Base-by-base conservation (phyloP, 352 stramenopile genomes). In the Phytophthora pinifolia region DNA sequence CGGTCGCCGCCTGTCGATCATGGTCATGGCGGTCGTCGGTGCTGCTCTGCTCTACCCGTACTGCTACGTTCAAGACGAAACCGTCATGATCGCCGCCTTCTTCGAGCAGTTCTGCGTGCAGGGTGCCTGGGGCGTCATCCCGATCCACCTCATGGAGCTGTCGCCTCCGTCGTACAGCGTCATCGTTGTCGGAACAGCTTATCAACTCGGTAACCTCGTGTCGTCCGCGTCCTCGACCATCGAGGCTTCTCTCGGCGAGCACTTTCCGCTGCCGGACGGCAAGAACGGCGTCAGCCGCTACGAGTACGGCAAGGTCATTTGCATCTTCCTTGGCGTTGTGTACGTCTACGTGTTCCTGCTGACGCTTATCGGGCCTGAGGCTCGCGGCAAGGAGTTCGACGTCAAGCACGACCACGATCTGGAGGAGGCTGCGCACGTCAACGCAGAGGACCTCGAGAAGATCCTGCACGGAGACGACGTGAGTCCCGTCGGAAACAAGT, bases 171-270 rank as follows among this genome's bases (percentile, higher is more conserved):
- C 69, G 1, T 85, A 82, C 66, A 70, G 53, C 29, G 65, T 72
- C 0, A 76, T 85, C 29, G 44, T 85, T 30, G 63, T 76, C 10
- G 74, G 74, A 13, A 83, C 74, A 2, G 50, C 67, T 0, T 85
- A 85, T 41, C 74, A 85, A 22, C 72, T 85, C 14, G 74, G 74
- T 38, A 85, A 82, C 53, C 46, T 85, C 22, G 67, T 80, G 55
- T 79, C 74, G 34, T 78, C 74, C 0, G 62, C 74, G 6, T 68
- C 74, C n/a, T 72, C 72, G 18, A 82, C 72, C 8, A 82, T 85
- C 31, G 74, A 85, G 41, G 51, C 74, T 22, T 59, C 33, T n/a
- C 64, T 85, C 12, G 64, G 63, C 9, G 74, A 85, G 46, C 37
- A 58, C 36, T 85, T 72, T 55, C 74, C 72, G 18, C 48, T 85